phyloP scores from a whole-genome alignment of 768 basidiomycete species.

The Dictyophora rubrovolvata region DNA sequence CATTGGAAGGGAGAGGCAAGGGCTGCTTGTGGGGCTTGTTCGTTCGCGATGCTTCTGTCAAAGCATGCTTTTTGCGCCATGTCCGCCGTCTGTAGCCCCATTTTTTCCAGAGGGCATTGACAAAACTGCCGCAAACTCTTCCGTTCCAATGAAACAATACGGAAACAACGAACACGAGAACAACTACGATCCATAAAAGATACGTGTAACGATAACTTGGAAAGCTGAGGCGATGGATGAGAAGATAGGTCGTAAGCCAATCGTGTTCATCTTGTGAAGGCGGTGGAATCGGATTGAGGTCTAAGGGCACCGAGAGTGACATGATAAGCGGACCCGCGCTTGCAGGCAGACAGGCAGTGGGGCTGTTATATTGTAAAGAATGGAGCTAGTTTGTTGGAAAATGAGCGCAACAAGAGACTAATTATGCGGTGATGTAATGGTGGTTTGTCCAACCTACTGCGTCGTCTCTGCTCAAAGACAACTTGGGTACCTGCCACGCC shows the following conservation, averaged over 20 bases:
- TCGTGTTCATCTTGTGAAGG: conserved; percentile 31
- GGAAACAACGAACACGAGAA: conserved; percentile 29
- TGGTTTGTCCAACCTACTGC: no score
- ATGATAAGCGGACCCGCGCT: background rate
- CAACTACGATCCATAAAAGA: conserved; percentile 48
- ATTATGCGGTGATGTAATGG: no score
- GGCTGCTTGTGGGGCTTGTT: conserved; percentile 32
- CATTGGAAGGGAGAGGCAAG: conserved; percentile 48
- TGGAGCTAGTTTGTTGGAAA: background rate
- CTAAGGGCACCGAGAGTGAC: background rate
- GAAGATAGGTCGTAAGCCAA: conserved; percentile 49
- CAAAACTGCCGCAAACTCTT: conserved; percentile 26
- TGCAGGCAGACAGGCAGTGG: background rate
- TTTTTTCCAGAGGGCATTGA: conserved; percentile 34
- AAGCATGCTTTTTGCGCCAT: conserved; percentile 39
- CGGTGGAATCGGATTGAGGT: conserved; percentile 35
- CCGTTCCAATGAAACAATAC: conserved; percentile 35
- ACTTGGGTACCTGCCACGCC: no score
- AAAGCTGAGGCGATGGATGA: conserved; percentile 42
- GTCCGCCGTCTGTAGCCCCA: conserved; percentile 49
- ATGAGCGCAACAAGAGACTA: no score
- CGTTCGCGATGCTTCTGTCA: conserved; percentile 24
- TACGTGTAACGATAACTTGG: conserved; percentile 48
- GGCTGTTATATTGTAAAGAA: background rate
- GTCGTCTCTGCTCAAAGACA: no score